These are phyloP conservation scores for Candida sithepensis DNA, from an alignment of 805 yeast genomes.

Conservation along the genomic window DNA sequence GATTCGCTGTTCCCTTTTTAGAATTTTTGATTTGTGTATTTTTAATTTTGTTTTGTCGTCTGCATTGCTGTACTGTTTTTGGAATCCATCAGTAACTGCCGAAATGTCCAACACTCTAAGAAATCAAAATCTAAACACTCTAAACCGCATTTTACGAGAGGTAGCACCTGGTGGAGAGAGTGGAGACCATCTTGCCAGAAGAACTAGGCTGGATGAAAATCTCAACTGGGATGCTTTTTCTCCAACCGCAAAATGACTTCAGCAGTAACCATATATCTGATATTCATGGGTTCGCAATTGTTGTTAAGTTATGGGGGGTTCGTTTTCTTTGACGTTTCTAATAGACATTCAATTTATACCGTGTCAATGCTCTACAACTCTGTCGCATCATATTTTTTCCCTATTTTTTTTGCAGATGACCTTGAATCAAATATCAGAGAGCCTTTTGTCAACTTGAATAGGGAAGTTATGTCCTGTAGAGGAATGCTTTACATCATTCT, in stretches of 20 bases:
- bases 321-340: conserved; percentile 24
- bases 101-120: neutral
- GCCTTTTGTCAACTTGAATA: conserved; percentile 23
- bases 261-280: conserved; percentile 18
- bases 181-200: conserved; percentile 5
- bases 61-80: neutral
- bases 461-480: conserved; percentile 22
- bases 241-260: conserved; percentile 18
- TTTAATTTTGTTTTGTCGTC: neutral
- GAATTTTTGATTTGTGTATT: neutral
- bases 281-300: conserved; percentile 25
- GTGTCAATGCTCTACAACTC: conserved; percentile 24
- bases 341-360: conserved; percentile 20
- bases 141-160: conserved; percentile 1
- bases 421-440: conserved; percentile 21
- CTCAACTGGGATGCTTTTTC: conserved; percentile 27
- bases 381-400: conserved; percentile 25
- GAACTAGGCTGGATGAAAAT: conserved; percentile 16
- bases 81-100: neutral
- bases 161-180: neutral
- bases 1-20: neutral
- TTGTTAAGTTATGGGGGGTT: conserved; percentile 27
- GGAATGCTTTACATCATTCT: conserved; percentile 16
- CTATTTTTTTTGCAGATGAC: conserved; percentile 20
- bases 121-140: conserved; percentile 1